phyloP scores from a whole-genome alignment of 208 protist species.

The Angomonas ambiguus region DNA sequence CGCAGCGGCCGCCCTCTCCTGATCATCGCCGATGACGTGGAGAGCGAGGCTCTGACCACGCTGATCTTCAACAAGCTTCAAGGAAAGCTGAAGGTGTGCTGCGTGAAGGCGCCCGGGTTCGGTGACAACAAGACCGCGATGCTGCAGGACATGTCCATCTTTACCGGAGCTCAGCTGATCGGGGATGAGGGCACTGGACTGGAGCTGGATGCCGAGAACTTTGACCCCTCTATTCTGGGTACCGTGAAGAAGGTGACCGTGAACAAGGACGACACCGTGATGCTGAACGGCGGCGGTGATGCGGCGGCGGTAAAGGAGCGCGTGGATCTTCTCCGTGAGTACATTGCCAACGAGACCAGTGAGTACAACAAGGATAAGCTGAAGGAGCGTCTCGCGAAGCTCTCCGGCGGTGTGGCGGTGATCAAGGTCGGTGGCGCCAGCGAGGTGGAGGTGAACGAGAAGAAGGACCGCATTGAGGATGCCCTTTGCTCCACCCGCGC shows the following conservation, averaged over 20 bases:
- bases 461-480: conserved; percentile 99
- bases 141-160: conserved; percentile 98
- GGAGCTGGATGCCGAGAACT: conserved; percentile 75
- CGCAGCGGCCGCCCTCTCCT: conserved; percentile 90
- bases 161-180: conserved; percentile 94
- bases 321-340: conserved; percentile 87
- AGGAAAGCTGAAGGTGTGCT: conserved; percentile 83
- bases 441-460: conserved; percentile 99
- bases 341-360: conserved; percentile 80
- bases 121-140: conserved; percentile 98
- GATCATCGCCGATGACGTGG: conserved; percentile 99
- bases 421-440: conserved; percentile 97
- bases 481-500: conserved; percentile 99
- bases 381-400: conserved; percentile 97
- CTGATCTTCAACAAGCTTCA: conserved; percentile 87
- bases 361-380: conserved; percentile 98
- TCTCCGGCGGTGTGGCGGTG: conserved; percentile 96
- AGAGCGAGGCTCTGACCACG: conserved; percentile 95
- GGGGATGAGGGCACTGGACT: conserved; percentile 91
- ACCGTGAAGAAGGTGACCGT: conserved; percentile 86
- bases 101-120: conserved; percentile 98
- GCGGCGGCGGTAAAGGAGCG: conserved; percentile 90
- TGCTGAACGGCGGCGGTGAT: conserved; percentile 95
- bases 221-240: conserved; percentile 71
- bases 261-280: conserved; percentile 97